A percentile compares a stretch with the other conserved stretches of the same genome.
These are phyloP conservation scores for Yarrowia sp. DNA, from an alignment of 805 yeast species.

Conservation along the genomic window DNA sequence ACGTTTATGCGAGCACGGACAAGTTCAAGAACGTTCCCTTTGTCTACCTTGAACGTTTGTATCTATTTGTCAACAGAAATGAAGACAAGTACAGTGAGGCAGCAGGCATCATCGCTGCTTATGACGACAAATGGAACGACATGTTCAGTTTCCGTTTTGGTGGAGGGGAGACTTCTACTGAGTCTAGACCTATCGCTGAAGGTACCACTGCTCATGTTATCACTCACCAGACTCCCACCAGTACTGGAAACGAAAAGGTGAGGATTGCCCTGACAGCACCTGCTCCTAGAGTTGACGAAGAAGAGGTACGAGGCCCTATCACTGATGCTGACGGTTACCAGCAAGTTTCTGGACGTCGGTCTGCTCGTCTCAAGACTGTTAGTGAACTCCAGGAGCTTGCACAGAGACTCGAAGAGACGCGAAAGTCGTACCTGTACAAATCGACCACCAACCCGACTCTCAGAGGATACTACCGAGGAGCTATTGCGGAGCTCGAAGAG, in stretches of 20 bases:
- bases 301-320: constrained; percentile 12
- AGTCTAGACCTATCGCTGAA: not conserved
- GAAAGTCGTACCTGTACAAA: constrained; percentile 24
- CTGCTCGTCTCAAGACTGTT: constrained; percentile 21
- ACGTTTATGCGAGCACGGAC: constrained; percentile 11
- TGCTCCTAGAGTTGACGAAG: constrained; percentile 5
- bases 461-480: constrained; percentile 27
- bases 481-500: constrained; percentile 25
- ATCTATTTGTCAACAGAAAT: constrained; percentile 15
- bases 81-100: constrained; percentile 3
- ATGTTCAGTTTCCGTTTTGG: constrained; percentile 23
- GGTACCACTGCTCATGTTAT: not conserved
- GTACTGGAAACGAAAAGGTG: constrained; percentile 18
- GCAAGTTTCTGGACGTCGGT: constrained; percentile 5
- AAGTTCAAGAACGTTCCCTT: constrained; percentile 13
- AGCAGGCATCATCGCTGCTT: constrained; percentile 7
- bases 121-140: constrained; percentile 27
- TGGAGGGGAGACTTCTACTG: not conserved
- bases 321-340: constrained; percentile 18
- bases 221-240: not conserved
- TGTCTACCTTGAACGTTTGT: constrained; percentile 14
- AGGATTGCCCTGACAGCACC: constrained; percentile 21
- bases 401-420: constrained; percentile 7
- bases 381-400: constrained; percentile 26
- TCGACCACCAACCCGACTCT: constrained; percentile 11